Evolutionary conservation across 2,329 filamentous ascomycete genomes (phyloP), one percentile per base, ranked within the genome.

Genomic region (Emergomyces orientalis): DNA sequence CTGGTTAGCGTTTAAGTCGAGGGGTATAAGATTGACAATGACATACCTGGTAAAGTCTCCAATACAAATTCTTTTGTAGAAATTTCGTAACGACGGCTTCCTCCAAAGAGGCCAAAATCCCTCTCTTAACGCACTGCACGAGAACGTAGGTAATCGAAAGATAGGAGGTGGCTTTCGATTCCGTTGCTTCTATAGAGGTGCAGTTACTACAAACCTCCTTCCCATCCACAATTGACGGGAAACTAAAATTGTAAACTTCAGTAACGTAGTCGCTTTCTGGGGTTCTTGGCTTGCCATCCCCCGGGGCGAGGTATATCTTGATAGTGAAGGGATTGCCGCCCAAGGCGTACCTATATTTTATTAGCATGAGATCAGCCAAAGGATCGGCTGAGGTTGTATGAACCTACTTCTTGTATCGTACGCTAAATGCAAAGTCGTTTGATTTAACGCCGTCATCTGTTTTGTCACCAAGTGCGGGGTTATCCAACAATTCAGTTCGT

Each of bases 231-330:
- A 59, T 49, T 2, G 57, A 47, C 30, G 57, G 57, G 57, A 41
- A 59, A 3, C 57, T 59, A 41, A 59, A 59, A 47, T 59, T 59
- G 57, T 59, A 59, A 59, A 59, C 57, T 22, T 59, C 41, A 32
- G 57, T 59, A n/a, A 59, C 57, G 22, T 59, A 59, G 25, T 59
- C 57, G 13, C 34, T 45, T 59, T 47, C 39, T 11, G 57, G 57
- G 8, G 39, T 45, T 59, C 57, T 45, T n/a, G 57, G 57, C 25
- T 59, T 59, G n/a, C 57, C 57, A 22, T 59, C 57, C 5, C 57
- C 57, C 13, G 57, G 57, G 47, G 57, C 57, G 9, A 59, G 57
- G 27, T 47, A 59, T 37, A 59, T 47, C 41, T 59, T 59, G 57
- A 59, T 59, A 2, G 14, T 59, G 25, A 59, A 59, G 2, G 57